Evolutionary conservation across 1,284 basidiomycete species (phyloP).

Genomic region (Fomitopsis pinicola): DNA sequence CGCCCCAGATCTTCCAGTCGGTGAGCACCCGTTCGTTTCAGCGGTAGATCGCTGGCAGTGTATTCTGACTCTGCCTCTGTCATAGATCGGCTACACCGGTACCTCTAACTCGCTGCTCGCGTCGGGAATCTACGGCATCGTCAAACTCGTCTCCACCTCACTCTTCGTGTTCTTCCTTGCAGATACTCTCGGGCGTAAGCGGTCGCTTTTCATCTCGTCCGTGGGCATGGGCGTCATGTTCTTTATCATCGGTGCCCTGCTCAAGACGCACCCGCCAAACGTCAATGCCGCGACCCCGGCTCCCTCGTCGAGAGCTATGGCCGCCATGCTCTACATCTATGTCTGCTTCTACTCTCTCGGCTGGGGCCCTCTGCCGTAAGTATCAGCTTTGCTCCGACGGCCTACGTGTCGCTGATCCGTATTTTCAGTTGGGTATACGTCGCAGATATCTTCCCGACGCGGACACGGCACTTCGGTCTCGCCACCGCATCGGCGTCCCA

Average conservation of each 20-base stretch:
- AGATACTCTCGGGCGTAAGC: slow-evolving; percentile 51
- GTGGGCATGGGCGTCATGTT: slow-evolving; percentile 55
- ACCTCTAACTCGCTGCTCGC: slow-evolving; percentile 65
- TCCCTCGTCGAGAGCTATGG: slow-evolving; percentile 63
- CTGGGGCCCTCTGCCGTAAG: slow-evolving; percentile 26
- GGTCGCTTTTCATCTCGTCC: slow-evolving; percentile 62
- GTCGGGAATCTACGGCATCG: slow-evolving; percentile 78
- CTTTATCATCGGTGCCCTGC: slow-evolving; percentile 68
- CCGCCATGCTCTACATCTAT: slow-evolving; percentile 72
- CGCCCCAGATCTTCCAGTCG: slow-evolving; percentile 68
- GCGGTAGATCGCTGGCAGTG: slow-evolving; percentile 5
- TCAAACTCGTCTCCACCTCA: slow-evolving; percentile 70
- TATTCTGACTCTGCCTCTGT: not conserved
- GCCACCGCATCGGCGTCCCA: slow-evolving; percentile 68
- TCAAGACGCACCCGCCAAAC: slow-evolving; percentile 68
- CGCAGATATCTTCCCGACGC: slow-evolving; percentile 80
- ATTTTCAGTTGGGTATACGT: slow-evolving; percentile 66
- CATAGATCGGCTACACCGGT: slow-evolving; percentile 60
- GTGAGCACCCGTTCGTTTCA: slow-evolving; percentile 31
- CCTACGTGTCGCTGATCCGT: slow-evolving; percentile 23
- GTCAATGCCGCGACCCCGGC: slow-evolving; percentile 32
- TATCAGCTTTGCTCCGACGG: not conserved
- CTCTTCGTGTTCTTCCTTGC: slow-evolving; percentile 59
- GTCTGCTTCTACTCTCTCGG: slow-evolving; percentile 75
- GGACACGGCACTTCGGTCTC: slow-evolving; percentile 76